These are phyloP conservation scores for Tricladium varicosporioides DNA, from an alignment of 2,329 filamentous ascomycete genomes.

Conservation along the genomic window DNA sequence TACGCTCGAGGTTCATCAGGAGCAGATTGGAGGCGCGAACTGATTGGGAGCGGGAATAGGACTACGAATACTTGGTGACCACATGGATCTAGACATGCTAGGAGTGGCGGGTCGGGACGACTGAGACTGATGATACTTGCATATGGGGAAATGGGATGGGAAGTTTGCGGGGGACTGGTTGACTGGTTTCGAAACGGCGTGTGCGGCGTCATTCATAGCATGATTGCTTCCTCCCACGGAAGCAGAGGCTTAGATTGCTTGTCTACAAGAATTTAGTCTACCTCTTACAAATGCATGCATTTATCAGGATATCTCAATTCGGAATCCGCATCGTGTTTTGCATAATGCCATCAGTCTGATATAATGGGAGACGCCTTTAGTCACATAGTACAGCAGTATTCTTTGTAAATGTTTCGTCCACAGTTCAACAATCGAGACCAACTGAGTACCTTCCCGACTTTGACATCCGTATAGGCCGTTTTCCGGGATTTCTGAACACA, in stretches of 20 bases:
- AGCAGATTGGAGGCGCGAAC: slow-evolving; percentile 79
- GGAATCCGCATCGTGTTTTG: no score
- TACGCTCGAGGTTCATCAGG: slow-evolving; percentile 94
- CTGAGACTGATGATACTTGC: slow-evolving; percentile 10
- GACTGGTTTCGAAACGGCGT: slow-evolving; percentile 27
- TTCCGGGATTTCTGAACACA: background rate
- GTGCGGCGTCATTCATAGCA: slow-evolving; percentile 29
- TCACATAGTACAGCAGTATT: no score
- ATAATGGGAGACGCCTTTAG: no score
- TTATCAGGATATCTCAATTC: background rate
- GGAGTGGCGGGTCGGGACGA: background rate
- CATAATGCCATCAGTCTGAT: no score
- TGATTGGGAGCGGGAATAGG: slow-evolving; percentile 18
- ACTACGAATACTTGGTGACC: slow-evolving; percentile 1
- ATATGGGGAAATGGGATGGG: slow-evolving; percentile 21
- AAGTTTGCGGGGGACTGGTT: slow-evolving; percentile 13
- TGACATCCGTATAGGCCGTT: no score
- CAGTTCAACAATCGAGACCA: no score
- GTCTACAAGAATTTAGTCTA: slow-evolving; percentile 14
- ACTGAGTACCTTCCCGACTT: no score
- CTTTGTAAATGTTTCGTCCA: no score
- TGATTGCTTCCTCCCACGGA: slow-evolving; percentile 19
- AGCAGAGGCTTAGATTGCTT: slow-evolving; percentile 17
- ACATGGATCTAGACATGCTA: background rate
- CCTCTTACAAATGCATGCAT: slow-evolving; percentile 11